Evolutionary conservation across 2,329 filamentous ascomycete genomes (phyloP).

Genomic region (Xylariaceae sp.): DNA sequence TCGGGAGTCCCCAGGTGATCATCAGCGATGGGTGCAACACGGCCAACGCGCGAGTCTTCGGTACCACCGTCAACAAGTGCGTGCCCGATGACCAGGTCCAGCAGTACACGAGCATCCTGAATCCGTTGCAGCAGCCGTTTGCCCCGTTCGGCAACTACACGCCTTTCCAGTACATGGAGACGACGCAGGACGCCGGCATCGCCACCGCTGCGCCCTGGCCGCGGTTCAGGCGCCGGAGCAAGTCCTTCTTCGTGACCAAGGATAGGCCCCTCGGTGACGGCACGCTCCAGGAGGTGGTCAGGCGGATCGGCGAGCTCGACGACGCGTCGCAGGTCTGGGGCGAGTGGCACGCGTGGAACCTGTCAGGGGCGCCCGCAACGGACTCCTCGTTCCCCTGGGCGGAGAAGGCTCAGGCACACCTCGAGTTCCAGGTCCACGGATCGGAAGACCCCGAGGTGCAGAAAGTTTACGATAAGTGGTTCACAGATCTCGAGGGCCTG

Average conservation of each 20-base stretch:
- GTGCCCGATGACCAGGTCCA: neutral
- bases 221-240: neutral
- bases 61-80: neutral
- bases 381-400: neutral
- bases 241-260: neutral
- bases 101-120: neutral
- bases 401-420: neutral
- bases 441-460: neutral
- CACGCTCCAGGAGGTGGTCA: neutral
- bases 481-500: neutral
- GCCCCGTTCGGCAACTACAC: neutral
- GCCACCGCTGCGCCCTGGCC: neutral
- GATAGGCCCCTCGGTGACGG: neutral
- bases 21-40: neutral
- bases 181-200: neutral
- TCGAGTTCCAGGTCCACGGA: neutral
- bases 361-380: neutral
- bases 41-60: neutral
- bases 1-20: neutral
- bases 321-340: neutral
- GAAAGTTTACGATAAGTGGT: neutral
- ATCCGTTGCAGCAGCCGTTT: neutral
- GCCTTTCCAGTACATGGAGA: neutral
- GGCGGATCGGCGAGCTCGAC: neutral
- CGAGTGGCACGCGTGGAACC: neutral